Evolutionary conservation across 129 eudicot genomes (phyloP).

Genomic region (sunflower (Helianthus annuus)): DNA sequence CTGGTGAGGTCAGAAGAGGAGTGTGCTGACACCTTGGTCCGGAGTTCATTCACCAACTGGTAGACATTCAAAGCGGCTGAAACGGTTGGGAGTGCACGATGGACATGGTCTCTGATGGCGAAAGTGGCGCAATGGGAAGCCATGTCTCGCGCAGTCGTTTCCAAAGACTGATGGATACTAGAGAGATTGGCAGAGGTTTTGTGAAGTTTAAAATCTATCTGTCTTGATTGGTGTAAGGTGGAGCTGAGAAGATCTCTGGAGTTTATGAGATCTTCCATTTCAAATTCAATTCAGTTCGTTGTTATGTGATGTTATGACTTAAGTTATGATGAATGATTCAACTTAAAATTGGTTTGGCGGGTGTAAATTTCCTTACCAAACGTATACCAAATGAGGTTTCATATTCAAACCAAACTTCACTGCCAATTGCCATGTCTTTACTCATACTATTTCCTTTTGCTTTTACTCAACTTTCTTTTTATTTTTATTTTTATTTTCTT

Average conservation of each 20-base stretch:
- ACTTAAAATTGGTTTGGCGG: conserved; percentile 13
- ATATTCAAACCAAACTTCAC: conserved; percentile 74
- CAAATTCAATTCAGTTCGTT: not conserved
- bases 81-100: conserved; percentile 61
- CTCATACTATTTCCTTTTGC: conserved; percentile 31
- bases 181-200: conserved; percentile 45
- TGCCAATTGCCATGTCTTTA: conserved; percentile 43
- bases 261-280: conserved; percentile 39
- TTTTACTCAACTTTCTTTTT: conserved; percentile 3
- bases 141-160: conserved; percentile 31
- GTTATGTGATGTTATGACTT: not conserved
- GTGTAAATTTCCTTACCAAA: conserved; percentile 25
- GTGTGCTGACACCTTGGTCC: conserved; percentile 29
- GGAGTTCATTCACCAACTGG: conserved; percentile 50
- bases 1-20: conserved; percentile 35
- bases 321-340: not conserved
- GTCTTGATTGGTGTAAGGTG: conserved; percentile 59
- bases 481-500: not conserved
- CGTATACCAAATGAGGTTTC: not conserved
- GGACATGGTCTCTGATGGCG: conserved; percentile 34
- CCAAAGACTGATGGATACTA: conserved; percentile 28
- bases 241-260: conserved; percentile 55
- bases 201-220: conserved; percentile 37
- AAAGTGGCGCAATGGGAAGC: conserved; percentile 45
- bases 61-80: conserved; percentile 52